A percentile compares a stretch with the other conserved stretches of the same genome.
Conservation (phyloP, 352 stramenopile genomes). For the Thraustotheca clavata region DNA sequence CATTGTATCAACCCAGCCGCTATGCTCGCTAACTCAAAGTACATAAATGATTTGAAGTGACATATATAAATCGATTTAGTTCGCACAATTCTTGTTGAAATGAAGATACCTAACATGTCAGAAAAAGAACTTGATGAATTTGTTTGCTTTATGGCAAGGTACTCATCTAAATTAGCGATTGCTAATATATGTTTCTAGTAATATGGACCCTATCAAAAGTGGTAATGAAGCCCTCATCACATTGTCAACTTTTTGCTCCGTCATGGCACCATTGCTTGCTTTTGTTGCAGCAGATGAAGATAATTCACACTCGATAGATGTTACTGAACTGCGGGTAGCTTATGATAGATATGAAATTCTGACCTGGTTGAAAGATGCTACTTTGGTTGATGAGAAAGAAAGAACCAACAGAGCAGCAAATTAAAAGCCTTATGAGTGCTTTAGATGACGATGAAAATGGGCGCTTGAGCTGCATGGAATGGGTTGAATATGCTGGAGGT, state of each 20-base stretch:
- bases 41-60: conserved; percentile 34
- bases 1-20: conserved; percentile 24
- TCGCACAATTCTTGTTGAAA: neutral
- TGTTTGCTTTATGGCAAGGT: neutral
- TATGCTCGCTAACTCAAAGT: conserved; percentile 34
- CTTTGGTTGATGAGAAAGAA: conserved; percentile 62
- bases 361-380: conserved; percentile 27
- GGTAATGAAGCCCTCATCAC: conserved; percentile 27
- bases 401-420: conserved; percentile 33
- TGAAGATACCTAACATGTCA: conserved; percentile 30
- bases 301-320: conserved; percentile 40
- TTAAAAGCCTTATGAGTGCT: conserved; percentile 50
- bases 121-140: neutral
- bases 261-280: conserved; percentile 47
- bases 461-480: conserved; percentile 46
- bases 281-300: conserved; percentile 62
- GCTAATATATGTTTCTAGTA: neutral
- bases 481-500: conserved; percentile 50
- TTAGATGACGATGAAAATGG: conserved; percentile 46
- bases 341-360: neutral
- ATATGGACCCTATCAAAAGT: neutral
- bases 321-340: conserved; percentile 33
- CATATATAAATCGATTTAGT: neutral
- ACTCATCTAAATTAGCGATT: neutral
- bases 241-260: conserved; percentile 34